A percentile compares a stretch with the other conserved stretches of the same genome.
Conservation (phyloP, 306 rosid species). For the Ormosia semicastrata region DNA sequence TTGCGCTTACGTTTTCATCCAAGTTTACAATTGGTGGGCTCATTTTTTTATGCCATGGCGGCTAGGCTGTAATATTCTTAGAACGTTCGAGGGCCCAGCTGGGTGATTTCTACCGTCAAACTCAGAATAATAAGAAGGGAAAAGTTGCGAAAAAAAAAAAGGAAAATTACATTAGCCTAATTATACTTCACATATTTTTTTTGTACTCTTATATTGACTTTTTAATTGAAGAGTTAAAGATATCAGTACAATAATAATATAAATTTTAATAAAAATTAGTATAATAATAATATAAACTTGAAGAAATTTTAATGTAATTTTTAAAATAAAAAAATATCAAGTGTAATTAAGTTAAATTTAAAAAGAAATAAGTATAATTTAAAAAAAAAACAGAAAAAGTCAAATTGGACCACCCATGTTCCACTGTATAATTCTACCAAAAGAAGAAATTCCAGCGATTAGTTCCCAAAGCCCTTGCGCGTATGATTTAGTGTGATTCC, state of each 20-base stretch:
- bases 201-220: too few species aligned
- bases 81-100: conserved; percentile 7
- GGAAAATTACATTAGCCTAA: too few species aligned
- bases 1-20: conserved; percentile 15
- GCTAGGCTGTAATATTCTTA: neutral
- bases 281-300: too few species aligned
- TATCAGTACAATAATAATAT: too few species aligned
- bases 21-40: neutral
- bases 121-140: neutral
- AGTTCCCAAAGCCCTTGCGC: neutral
- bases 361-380: too few species aligned
- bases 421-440: neutral
- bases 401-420: conserved; percentile 3
- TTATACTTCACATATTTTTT: too few species aligned
- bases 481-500: neutral
- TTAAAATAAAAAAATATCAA: too few species aligned
- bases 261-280: too few species aligned
- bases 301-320: too few species aligned
- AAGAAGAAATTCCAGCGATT: neutral
- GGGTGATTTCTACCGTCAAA: neutral
- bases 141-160: neutral
- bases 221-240: too few species aligned
- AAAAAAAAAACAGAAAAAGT: neutral
- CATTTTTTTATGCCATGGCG: conserved; percentile 5
- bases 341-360: too few species aligned